phyloP scores from a whole-genome alignment of 169 alveolate genomes.

The Plasmodium coatneyi region DNA sequence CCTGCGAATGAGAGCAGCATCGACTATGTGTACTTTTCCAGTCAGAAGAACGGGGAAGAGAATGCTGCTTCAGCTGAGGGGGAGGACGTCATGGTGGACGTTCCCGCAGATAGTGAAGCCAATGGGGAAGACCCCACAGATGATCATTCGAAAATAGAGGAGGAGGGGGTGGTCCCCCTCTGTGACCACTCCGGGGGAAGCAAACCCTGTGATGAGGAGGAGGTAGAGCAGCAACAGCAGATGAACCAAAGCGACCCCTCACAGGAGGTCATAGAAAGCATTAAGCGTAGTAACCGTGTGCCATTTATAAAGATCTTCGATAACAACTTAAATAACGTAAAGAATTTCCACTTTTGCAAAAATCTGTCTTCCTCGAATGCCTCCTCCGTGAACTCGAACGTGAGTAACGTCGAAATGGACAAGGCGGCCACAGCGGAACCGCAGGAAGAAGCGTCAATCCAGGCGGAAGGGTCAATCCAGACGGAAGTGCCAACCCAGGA shows the following conservation, averaged over 20 bases:
- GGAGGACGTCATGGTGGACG: neutral
- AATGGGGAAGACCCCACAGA: neutral
- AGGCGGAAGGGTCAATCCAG: neutral
- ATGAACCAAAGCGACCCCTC: neutral
- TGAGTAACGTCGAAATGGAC: neutral
- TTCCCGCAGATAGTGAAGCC: neutral
- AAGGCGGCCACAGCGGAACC: neutral
- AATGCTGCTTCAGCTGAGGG: neutral
- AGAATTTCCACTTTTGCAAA: constrained; percentile 54
- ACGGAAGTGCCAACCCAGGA: neutral
- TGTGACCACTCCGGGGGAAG: neutral
- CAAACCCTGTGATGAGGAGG: neutral
- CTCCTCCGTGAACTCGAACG: constrained; percentile 27
- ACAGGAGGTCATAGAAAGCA: neutral
- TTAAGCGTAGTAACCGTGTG: neutral
- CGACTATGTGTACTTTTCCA: constrained; percentile 45
- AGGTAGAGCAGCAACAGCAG: neutral
- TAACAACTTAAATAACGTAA: constrained; percentile 2
- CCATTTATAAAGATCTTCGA: constrained; percentile 42
- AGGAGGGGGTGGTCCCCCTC: neutral
- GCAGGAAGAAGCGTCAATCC: neutral
- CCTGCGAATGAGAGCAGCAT: constrained; percentile 1
- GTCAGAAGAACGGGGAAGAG: neutral
- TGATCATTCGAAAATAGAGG: neutral
- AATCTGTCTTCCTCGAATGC: constrained; percentile 29